phyloP scores from a whole-genome alignment of 768 basidiomycete species.

The Tricholoma hemisulphureum region DNA sequence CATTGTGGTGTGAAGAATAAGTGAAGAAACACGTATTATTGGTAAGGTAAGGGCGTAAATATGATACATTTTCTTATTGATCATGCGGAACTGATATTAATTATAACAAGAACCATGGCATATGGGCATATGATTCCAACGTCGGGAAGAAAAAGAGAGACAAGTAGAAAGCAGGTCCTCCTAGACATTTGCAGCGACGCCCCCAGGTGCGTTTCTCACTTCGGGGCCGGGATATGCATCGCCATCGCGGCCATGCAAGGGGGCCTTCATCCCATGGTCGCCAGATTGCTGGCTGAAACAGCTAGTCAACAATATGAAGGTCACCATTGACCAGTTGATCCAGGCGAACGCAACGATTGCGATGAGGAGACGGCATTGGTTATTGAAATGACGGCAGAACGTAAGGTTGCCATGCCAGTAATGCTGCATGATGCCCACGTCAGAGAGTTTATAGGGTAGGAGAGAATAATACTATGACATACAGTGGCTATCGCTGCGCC shows the following conservation, averaged over 20 bases:
- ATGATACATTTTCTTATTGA: not conserved
- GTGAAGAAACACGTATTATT: not conserved
- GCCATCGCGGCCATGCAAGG: not conserved
- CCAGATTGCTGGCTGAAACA: conserved; percentile 18
- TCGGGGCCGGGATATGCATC: not conserved
- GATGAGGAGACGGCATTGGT: conserved; percentile 57
- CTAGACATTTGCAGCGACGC: not conserved
- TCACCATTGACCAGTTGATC: conserved; percentile 56
- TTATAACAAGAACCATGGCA: not conserved
- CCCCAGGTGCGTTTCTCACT: not conserved
- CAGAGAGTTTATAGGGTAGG: not conserved
- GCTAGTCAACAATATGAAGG: conserved; percentile 47
- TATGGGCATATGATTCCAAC: not conserved
- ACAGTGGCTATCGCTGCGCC: conserved; percentile 64
- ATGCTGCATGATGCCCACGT: conserved; percentile 21
- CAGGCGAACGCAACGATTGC: conserved; percentile 68
- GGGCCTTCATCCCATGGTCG: not conserved
- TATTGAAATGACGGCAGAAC: conserved; percentile 52
- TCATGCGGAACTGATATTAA: not conserved
- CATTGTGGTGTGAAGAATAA: not conserved
- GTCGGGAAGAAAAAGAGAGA: not conserved
- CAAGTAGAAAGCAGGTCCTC: not conserved
- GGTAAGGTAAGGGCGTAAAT: not conserved
- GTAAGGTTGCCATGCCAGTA: conserved; percentile 52
- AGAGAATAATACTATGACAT: conserved; percentile 25